Conservation (phyloP, 768 basidiomycete species). For the Amanita muscaria region DNA sequence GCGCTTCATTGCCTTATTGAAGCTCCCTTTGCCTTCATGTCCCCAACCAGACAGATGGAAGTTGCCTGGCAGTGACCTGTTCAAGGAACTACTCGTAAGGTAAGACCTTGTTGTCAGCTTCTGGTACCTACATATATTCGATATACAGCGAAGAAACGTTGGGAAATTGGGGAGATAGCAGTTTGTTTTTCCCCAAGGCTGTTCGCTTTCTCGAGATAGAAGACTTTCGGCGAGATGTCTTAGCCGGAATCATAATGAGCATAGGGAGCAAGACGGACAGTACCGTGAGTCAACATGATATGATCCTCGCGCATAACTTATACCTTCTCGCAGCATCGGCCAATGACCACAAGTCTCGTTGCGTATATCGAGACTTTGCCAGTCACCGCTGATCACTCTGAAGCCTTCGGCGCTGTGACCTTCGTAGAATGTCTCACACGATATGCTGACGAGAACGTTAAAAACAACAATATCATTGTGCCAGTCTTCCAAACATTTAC, state of each 20-base stretch:
- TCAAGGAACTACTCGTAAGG: slow-evolving; percentile 48
- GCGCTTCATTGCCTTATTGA: slow-evolving; percentile 45
- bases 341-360: slow-evolving; percentile 53
- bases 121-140: too few relatives aligned
- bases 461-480: slow-evolving; percentile 67
- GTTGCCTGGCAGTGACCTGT: slow-evolving; percentile 36
- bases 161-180: slow-evolving; percentile 60
- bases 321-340: slow-evolving; percentile 45
- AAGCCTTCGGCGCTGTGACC: slow-evolving; percentile 37
- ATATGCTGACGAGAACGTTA: slow-evolving; percentile 43
- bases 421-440: slow-evolving; percentile 51
- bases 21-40: slow-evolving; percentile 34
- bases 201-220: slow-evolving; percentile 55
- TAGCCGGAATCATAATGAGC: slow-evolving; percentile 70
- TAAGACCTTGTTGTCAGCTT: slow-evolving; percentile 13
- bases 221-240: slow-evolving; percentile 51
- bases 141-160: slow-evolving; percentile 26
- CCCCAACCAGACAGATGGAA: slow-evolving; percentile 38
- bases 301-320: neutral
- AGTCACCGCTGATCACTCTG: slow-evolving; percentile 18
- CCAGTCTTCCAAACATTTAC: slow-evolving; percentile 75
- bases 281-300: slow-evolving; percentile 46
- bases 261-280: slow-evolving; percentile 79
- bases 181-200: slow-evolving; percentile 67
- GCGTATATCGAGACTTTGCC: slow-evolving; percentile 50